Conservation (phyloP, 192 early-diverging fungal species). For the Coemansia sp. region DNA sequence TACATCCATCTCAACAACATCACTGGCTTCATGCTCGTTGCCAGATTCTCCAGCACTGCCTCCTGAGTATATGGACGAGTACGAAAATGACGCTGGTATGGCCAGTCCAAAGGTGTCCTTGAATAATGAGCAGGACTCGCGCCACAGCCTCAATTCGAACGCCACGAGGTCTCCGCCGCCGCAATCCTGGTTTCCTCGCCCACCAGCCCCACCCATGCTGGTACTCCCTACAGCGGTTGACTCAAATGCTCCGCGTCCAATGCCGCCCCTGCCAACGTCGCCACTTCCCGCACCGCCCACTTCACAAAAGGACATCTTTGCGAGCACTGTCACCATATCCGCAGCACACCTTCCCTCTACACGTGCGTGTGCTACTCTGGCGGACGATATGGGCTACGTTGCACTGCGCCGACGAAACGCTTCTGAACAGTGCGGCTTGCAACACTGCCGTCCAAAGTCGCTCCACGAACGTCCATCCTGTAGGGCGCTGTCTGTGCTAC, state of each 20-base stretch:
- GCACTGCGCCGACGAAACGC: conserved; percentile 1
- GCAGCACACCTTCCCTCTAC: not conserved
- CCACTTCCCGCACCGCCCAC: conserved; percentile 4
- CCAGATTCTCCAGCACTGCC: conserved; percentile 10
- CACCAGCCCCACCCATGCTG: not conserved
- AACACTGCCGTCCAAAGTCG: conserved; percentile 38
- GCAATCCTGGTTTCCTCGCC: not conserved
- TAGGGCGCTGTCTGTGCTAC: conserved; percentile 1
- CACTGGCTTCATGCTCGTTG: conserved; percentile 12
- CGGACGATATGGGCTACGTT: not conserved
- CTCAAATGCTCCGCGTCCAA: not conserved
- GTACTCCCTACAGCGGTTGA: not conserved
- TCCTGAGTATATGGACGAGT: not conserved
- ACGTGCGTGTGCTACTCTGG: not conserved
- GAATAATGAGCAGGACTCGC: not conserved
- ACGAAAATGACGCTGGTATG: not conserved
- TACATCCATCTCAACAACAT: conserved; percentile 1
- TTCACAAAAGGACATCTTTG: not conserved
- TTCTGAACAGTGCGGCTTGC: not conserved
- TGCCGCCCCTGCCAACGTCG: conserved; percentile 11
- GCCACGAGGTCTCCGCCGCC: conserved; percentile 5
- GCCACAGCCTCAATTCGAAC: conserved; percentile 9
- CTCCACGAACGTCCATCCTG: conserved; percentile 34
- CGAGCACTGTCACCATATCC: not conserved
- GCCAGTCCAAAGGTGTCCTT: not conserved